phyloP scores from a whole-genome alignment of 176 grass and related monocot genomes.

The Avena sativa region DNA sequence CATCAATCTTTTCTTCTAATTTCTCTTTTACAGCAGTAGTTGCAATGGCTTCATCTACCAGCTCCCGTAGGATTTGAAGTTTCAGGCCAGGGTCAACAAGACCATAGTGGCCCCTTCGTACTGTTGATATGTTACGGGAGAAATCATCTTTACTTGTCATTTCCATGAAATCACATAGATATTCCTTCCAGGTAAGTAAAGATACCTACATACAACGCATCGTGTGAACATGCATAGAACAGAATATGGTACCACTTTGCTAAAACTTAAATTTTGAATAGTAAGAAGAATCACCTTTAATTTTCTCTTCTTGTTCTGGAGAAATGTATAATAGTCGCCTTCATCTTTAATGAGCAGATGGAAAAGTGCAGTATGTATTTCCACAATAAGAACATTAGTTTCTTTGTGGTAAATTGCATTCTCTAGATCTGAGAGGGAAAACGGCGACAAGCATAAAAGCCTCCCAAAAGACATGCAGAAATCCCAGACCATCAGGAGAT shows the following conservation, averaged over 20 bases:
- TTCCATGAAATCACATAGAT: slow-evolving; percentile 78
- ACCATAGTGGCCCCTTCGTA: slow-evolving; percentile 89
- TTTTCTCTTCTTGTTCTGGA: slow-evolving; percentile 66
- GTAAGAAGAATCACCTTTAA: slow-evolving; percentile 57
- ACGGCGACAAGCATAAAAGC: slow-evolving; percentile 73
- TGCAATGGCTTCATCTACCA: slow-evolving; percentile 72
- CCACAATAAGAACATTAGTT: slow-evolving; percentile 74
- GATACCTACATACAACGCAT: slow-evolving; percentile 61
- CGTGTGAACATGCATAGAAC: background rate
- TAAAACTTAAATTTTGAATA: slow-evolving; percentile 18
- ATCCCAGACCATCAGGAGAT: slow-evolving; percentile 88
- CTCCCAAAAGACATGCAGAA: slow-evolving; percentile 81
- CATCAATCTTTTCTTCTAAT: slow-evolving; percentile 68
- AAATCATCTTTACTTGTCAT: slow-evolving; percentile 61
- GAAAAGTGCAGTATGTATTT: slow-evolving; percentile 75
- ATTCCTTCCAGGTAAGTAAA: slow-evolving; percentile 76
- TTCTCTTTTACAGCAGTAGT: slow-evolving; percentile 69
- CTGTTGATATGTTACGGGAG: slow-evolving; percentile 55
- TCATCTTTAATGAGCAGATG: slow-evolving; percentile 73
- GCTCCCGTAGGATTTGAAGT: slow-evolving; percentile 69
- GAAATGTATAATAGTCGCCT: slow-evolving; percentile 66
- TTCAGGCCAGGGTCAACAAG: slow-evolving; percentile 66
- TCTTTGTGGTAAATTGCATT: slow-evolving; percentile 88
- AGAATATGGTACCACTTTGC: background rate
- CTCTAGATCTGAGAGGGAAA: slow-evolving; percentile 87